Percentiles rank a stretch among this genome's conserved stretches.
These are phyloP conservation scores for Ogataea pini DNA, from an alignment of 805 yeast genomes.

Conservation along the genomic window DNA sequence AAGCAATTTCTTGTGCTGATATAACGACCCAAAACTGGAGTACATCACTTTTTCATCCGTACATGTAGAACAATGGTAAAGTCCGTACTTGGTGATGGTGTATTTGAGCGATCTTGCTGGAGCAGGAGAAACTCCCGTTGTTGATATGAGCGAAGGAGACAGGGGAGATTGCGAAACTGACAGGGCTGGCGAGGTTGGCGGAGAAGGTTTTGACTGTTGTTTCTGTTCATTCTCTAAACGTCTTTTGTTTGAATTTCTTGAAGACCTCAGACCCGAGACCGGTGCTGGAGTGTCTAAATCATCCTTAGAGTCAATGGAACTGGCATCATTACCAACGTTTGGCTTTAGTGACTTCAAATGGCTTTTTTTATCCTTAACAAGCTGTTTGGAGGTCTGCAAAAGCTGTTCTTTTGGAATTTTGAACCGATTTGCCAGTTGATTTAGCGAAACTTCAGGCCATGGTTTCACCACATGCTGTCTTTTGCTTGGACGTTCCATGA, in stretches of 20 bases:
- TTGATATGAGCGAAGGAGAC: not conserved
- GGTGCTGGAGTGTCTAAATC: too few species aligned
- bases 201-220: slow-evolving; percentile 2
- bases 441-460: slow-evolving; percentile 33
- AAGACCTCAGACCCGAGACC: slow-evolving; percentile 10
- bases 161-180: slow-evolving; percentile 10
- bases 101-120: slow-evolving; percentile 17
- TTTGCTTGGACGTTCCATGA: slow-evolving; percentile 20
- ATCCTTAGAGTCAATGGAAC: too few species aligned
- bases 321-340: slow-evolving; percentile 2
- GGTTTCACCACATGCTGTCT: slow-evolving; percentile 28
- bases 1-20: slow-evolving; percentile 21
- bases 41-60: slow-evolving; percentile 10
- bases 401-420: slow-evolving; percentile 28
- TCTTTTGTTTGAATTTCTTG: slow-evolving; percentile 22
- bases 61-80: slow-evolving; percentile 25
- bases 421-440: slow-evolving; percentile 30
- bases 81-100: slow-evolving; percentile 22
- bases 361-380: slow-evolving; percentile 16
- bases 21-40: slow-evolving; percentile 23
- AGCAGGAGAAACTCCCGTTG: not conserved
- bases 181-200: slow-evolving; percentile 6
- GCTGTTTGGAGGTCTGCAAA: slow-evolving; percentile 15
- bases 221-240: slow-evolving; percentile 9
- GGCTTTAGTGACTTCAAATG: slow-evolving; percentile 24